Evolutionary conservation across 2,329 filamentous ascomycete species (phyloP).

Genomic region (Trichoderma pleuroti): DNA sequence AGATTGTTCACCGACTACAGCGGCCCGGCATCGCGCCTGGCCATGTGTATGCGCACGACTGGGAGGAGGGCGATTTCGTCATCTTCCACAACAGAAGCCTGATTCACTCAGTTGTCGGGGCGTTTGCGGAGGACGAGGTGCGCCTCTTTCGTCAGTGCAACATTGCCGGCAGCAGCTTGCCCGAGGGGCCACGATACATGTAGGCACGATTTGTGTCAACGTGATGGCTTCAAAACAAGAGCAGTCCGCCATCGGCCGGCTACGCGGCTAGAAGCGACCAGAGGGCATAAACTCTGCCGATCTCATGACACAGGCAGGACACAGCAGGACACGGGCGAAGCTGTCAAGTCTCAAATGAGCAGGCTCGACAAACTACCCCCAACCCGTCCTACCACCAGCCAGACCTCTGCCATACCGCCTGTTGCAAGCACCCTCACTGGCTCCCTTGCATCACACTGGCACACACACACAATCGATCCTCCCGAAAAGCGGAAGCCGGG

Average conservation of each 20-base stretch:
- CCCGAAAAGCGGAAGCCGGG: conserved; percentile 15
- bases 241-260: conserved; percentile 6
- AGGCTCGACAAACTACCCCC: neutral
- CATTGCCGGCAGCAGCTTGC: conserved; percentile 61
- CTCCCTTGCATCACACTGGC: neutral
- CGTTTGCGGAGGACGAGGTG: conserved; percentile 70
- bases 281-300: neutral
- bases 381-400: neutral
- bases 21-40: conserved; percentile 67
- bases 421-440: neutral
- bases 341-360: neutral
- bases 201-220: neutral
- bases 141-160: conserved; percentile 77
- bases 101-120: conserved; percentile 71
- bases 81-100: conserved; percentile 76
- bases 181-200: conserved; percentile 44
- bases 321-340: neutral
- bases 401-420: neutral
- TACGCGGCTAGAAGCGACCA: neutral
- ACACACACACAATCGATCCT: neutral
- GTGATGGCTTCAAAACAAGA: neutral
- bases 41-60: conserved; percentile 70
- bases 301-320: neutral
- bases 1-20: conserved; percentile 66
- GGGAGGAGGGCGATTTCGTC: conserved; percentile 72